Base-by-base conservation (phyloP, 108 stramenopile species). In the Asterionellopsis glacialis region DNA sequence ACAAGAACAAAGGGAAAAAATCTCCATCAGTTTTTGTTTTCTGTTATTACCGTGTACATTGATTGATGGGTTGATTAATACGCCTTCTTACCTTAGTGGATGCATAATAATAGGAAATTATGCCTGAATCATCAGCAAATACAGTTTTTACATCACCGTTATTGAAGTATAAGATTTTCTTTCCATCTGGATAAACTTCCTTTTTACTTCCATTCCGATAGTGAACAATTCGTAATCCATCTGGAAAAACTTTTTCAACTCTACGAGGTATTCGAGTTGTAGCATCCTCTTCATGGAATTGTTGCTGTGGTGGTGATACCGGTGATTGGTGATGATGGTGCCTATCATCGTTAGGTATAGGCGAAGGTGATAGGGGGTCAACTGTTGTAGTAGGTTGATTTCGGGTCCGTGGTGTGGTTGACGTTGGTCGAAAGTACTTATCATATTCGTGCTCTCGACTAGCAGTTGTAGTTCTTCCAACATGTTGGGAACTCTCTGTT, bases 81-180 rank as follows among this genome's bases (percentile, higher is more conserved):
- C 51, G 24, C 26, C 2, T 2, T 48, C 47, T 48, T 21, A 48
- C 47, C 47, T 9, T 48, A 7, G 16, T 16, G 5, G 72, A 73
- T 38, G 56, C 59, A 11, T 70, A 68, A 61, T 80, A 81, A 45
- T 51, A 81, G 50, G 79, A 84, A 10, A 78, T 68, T 15, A 49
- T 52, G 16, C 15, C 14, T 0, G 9, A 48, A 21, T 63, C 56
- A 12, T 24, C 54, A 13, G 58, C 28, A 15, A 71, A 70, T 3
- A 56, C 44, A 12, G 70, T 74, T 70, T 90, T 84, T 22, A 87
- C 57, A 61, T 95, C 93, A 7, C 93, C 93, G 65, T 95, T 95
- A 25, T 60, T 45, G 58, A 82, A 91, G 6, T 83, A 68, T 16
- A 85, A 75, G 13, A 85, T 57, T 15, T 40, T 60, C 10, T 72